Conservation (phyloP, 176 grass and related monocot species). For the Oryza nivara region DNA sequence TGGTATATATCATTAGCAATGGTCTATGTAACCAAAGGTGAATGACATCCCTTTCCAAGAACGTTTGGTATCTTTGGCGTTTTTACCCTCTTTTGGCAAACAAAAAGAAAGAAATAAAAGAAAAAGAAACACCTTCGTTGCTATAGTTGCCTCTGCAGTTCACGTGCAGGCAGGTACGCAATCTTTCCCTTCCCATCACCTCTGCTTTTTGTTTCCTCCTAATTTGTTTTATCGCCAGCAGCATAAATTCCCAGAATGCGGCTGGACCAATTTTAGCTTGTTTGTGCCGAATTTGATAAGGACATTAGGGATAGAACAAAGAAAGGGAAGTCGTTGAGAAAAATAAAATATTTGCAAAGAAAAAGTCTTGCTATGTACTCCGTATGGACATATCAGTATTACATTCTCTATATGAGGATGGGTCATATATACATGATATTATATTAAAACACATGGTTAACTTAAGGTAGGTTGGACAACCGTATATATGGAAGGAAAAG, state of each 20-base stretch:
- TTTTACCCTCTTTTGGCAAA: slow-evolving; percentile 30
- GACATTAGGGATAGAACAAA: background rate
- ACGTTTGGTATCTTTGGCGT: slow-evolving; percentile 50
- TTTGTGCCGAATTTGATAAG: background rate
- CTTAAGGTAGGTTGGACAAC: no score
- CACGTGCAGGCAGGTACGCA: slow-evolving; percentile 38
- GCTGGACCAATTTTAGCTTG: background rate
- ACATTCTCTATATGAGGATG: background rate
- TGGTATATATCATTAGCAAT: slow-evolving; percentile 32
- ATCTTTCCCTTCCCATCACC: background rate
- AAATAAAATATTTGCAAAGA: background rate
- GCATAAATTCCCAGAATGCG: background rate
- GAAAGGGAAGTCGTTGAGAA: background rate
- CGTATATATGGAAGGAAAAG: no score
- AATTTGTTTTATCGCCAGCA: background rate
- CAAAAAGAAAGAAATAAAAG: background rate
- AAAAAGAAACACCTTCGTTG: background rate
- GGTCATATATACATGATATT: background rate
- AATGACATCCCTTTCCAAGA: slow-evolving; percentile 33
- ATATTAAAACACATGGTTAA: background rate
- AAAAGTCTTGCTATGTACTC: background rate
- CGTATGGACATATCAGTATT: background rate
- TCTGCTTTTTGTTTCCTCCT: background rate
- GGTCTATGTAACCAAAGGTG: slow-evolving; percentile 13
- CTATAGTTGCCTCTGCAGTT: slow-evolving; percentile 4